phyloP scores from a whole-genome alignment of 305 asterid genomes.

The Solanum hybrid region DNA sequence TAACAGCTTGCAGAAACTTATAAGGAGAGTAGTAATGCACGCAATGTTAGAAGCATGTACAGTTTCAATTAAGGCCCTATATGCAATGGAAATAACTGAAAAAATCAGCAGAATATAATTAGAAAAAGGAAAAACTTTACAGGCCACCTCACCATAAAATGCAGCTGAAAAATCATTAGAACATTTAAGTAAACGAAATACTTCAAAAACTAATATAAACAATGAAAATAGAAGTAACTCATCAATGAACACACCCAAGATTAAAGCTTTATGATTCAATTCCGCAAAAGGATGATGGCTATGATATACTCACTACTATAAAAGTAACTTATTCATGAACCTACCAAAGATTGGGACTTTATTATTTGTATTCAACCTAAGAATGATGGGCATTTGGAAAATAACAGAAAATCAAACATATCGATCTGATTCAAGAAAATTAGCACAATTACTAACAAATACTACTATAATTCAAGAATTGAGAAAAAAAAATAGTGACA shows the following conservation, averaged over 20 bases:
- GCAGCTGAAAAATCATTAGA: background rate
- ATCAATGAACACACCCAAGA: background rate
- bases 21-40: background rate
- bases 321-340: background rate
- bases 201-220: background rate
- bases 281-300: background rate
- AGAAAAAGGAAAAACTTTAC: background rate
- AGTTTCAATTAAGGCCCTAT: background rate
- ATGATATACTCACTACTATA: background rate
- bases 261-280: background rate
- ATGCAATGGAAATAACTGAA: background rate
- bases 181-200: background rate
- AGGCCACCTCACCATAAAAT: background rate
- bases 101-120: background rate
- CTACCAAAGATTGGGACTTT: background rate
- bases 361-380: background rate
- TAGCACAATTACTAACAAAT: background rate
- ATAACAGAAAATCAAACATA: background rate
- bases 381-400: background rate
- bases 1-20: background rate
- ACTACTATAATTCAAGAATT: background rate
- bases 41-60: background rate
- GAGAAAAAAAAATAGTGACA: background rate
- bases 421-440: background rate
- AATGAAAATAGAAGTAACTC: background rate